A percentile compares a stretch with the other conserved stretches of the same genome.
These are phyloP conservation scores for Raphanus sativus DNA, from an alignment of 345 rosid genomes.

Conservation along the genomic window DNA sequence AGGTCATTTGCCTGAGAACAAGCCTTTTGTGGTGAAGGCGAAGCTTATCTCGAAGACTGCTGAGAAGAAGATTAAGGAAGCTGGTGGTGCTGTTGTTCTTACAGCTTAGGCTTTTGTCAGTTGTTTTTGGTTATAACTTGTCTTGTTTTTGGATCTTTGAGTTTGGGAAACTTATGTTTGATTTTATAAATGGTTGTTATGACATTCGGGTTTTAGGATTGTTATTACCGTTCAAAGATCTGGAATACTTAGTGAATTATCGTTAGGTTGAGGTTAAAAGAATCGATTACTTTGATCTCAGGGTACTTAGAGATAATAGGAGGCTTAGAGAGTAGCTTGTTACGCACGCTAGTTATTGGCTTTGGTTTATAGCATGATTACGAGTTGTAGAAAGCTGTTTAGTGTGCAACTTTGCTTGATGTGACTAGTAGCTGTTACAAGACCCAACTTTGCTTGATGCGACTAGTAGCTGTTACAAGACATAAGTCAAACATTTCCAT, in stretches of 20 bases:
- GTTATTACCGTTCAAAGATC: background rate
- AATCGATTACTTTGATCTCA: background rate
- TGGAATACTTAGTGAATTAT: background rate
- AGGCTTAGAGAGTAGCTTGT: conserved; percentile 41
- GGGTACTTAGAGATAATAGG: background rate
- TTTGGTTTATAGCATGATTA: too few relatives aligned
- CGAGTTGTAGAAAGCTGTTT: too few relatives aligned
- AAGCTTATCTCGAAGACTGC: conserved; percentile 74
- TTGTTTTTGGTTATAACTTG: background rate
- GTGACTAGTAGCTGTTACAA: conserved; percentile 41
- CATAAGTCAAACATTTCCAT: background rate
- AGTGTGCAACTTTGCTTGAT: too few relatives aligned
- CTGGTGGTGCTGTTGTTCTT: conserved; percentile 79
- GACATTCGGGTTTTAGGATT: background rate
- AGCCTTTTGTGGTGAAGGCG: conserved; percentile 76
- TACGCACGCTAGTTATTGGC: conserved; percentile 47
- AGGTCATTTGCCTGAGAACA: conserved; percentile 64
- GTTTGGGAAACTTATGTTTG: background rate
- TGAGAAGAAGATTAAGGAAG: conserved; percentile 81
- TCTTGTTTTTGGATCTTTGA: conserved; percentile 20
- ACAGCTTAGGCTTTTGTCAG: conserved; percentile 49
- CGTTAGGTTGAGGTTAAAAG: background rate
- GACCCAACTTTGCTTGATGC: background rate
- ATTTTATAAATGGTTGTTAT: conserved; percentile 5
- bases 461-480: conserved; percentile 46